Base-by-base conservation (phyloP, 495 filamentous ascomycete genomes). In the Chaetomium cochliodes region DNA sequence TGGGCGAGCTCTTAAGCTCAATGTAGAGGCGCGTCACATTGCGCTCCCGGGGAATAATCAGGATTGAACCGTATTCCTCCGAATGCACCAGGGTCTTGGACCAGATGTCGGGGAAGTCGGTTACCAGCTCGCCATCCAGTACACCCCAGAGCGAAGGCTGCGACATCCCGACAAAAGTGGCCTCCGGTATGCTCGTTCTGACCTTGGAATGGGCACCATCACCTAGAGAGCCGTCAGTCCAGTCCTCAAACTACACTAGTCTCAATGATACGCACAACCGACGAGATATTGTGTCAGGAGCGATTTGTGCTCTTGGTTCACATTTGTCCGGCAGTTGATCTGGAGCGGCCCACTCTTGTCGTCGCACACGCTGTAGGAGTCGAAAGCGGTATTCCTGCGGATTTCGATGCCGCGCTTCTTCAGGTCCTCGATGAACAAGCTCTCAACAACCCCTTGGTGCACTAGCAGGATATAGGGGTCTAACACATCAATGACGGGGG, bases 391-490 rank as follows among this genome's bases (percentile, higher is more conserved):
- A 67, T 84, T 85, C 52, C 88, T 74, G 47, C 78, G 76, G 28
- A 90, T 83, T 26, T 79, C 75, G 20, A 84, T 70, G n/a, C 85
- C 86, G 54, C 85, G 78, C 62, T 80, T 77, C 54, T 76, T 74
- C 63, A 91, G 76, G 65, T 92, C 88, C 16, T 87, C 77, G 50
- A 89, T 79, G 69, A 92, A 84, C 13, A 88, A 64, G 50, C 84
- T 80, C 74, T 92, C 89, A 0, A 91, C 78, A 82, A 90, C 88
- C 13, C 88, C 89, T 73, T 92, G 89, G 67, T 92, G 89, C 12
- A 88, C 87, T 0, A 90, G 82, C 5, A 91, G 77, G 46, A 90
- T 88, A 64, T 87, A 92, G 8, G 87, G 86, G 61, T 92, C 87
- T 23, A 86, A 76, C 12, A 89, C 83, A 66, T 90, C 89, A 37